Evolutionary conservation across 2,329 filamentous ascomycete species (phyloP), one percentile per base, ranked within the genome.

Genomic region (Calonectria pseudoreteaudii): DNA sequence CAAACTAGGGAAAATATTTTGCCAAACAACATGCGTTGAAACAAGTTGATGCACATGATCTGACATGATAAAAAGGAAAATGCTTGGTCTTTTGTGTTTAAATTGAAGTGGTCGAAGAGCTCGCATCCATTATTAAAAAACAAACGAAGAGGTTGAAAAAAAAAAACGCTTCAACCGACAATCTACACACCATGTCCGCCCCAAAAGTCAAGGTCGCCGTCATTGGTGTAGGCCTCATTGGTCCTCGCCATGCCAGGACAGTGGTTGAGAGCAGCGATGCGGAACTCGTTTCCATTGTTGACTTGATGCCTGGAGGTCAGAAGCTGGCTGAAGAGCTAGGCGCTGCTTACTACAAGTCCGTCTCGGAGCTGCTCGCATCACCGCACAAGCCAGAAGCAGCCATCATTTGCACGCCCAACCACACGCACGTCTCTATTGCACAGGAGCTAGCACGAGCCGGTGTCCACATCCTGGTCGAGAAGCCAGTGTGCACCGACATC

Each of bases 391-490:
- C 89, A 14, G 86, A 90, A 64, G 90, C 87, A 44, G 90, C 90
- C 28, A 88, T 92, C 50, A 86, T 92, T 64, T 91, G 90, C 84
- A 92, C 90, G 0, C 90, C 90, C 3, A 92, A 91, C 76, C 85
- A 89, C 76, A 91, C 89, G 0, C 90, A 92, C 72, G 89, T 90
- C 6, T 65, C 86, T 0, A 73, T 91, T 1, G 83, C 88, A 3
- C 86, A 84, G n/a, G 84, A 88, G 49, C 83, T 92, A 1, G 83
- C 90, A 2, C 77, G 83, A 0, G 84, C 81, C 0, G 87, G 86
- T 0, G 81, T 91, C n/a, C 87, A 91, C 66, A 83, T 91, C 0
- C 84, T 92, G 0, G 85, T 91, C 26, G 91, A 92, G 78, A 92
- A 92, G 77, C 90, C 90, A 0, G 80, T 92, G 30, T 87, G 87